Conservation (phyloP, 164 flowering plant genomes). For the Chimonanthus salicifolius region DNA sequence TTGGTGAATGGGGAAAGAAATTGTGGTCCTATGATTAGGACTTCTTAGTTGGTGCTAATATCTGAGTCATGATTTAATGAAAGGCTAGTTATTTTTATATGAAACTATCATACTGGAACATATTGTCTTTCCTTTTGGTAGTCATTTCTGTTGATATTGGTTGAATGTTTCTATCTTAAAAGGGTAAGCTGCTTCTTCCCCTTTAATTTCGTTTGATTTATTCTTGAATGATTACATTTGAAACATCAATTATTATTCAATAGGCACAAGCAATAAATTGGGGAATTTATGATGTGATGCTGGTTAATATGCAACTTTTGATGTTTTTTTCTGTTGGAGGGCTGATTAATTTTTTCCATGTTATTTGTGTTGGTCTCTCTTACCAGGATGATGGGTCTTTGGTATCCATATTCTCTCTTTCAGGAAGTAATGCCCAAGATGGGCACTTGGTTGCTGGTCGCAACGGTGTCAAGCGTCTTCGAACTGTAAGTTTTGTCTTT, state of each 20-base stretch:
- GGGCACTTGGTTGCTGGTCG: constrained; percentile 95
- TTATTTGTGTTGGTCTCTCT: constrained; percentile 10
- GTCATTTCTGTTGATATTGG: not conserved
- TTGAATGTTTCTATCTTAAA: too few species aligned
- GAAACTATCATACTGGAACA: too few species aligned
- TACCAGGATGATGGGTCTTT: constrained; percentile 88
- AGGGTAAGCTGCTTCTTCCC: not conserved
- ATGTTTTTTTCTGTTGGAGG: not conserved
- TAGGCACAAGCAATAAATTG: not conserved
- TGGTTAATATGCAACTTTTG: not conserved
- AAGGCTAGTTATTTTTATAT: too few species aligned
- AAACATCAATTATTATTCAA: not conserved
- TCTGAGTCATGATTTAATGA: too few species aligned
- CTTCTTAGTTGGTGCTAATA: too few species aligned
- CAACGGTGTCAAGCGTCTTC: constrained; percentile 97
- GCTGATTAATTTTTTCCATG: not conserved
- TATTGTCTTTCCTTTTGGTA: too few species aligned
- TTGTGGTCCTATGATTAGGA: too few species aligned
- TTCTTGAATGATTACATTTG: too few species aligned
- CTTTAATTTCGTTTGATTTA: not conserved
- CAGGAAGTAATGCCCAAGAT: constrained; percentile 87
- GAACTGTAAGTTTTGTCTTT: constrained; percentile 57
- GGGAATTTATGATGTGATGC: not conserved
- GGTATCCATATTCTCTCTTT: constrained; percentile 79
- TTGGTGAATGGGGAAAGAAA: too few species aligned